Percentiles rank a stretch among this genome's conserved stretches.
Evolutionary conservation across 2,329 filamentous ascomycete species (phyloP).

Genomic region (Tolypocladium guangdongense): DNA sequence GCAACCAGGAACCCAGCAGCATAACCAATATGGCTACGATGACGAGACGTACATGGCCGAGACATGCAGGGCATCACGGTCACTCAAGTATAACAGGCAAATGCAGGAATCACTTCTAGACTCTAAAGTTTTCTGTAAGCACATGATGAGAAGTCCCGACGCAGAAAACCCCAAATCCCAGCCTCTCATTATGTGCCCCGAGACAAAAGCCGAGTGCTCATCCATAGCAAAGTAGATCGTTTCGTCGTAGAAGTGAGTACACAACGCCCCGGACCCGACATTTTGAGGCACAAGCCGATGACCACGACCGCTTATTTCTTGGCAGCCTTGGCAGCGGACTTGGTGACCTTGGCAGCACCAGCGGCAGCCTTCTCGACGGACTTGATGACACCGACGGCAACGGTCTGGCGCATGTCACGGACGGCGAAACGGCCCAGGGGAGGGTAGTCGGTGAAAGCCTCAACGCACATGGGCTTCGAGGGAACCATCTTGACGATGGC

Average conservation of each 20-base stretch:
- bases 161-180: constrained; percentile 25
- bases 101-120: constrained; percentile 30
- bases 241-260: constrained; percentile 34
- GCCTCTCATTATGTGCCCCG: constrained; percentile 33
- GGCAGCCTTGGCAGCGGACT: constrained; percentile 61
- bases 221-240: constrained; percentile 32
- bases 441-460: constrained; percentile 99
- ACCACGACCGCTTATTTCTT: constrained; percentile 52
- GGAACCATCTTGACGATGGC: constrained; percentile 99
- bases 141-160: constrained; percentile 33
- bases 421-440: constrained; percentile 99
- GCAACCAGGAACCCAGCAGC: too few relatives aligned
- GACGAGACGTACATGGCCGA: neutral
- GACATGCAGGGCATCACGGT: neutral
- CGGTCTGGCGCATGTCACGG: constrained; percentile 93
- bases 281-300: constrained; percentile 12
- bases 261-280: constrained; percentile 15
- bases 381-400: constrained; percentile 95
- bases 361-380: constrained; percentile 55
- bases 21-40: neutral
- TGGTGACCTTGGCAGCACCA: constrained; percentile 55
- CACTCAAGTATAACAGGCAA: neutral
- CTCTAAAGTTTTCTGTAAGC: constrained; percentile 37
- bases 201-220: constrained; percentile 31
- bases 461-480: constrained; percentile 99